Percentiles rank a stretch among this genome's conserved stretches.
Evolutionary conservation across 371 early-diverging fungal genomes (phyloP).

Genomic region (Mucor plumbeus): DNA sequence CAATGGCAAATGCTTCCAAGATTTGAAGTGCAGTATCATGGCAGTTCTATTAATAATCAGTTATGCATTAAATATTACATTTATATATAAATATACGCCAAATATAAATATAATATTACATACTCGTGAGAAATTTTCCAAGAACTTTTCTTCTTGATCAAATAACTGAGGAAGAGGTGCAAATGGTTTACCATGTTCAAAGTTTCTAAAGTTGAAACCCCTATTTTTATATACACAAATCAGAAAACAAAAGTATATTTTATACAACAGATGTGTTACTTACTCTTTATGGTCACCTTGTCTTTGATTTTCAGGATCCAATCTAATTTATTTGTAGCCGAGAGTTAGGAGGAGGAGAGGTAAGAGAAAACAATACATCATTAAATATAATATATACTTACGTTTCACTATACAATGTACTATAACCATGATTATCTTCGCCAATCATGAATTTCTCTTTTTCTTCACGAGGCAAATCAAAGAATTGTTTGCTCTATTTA

Average conservation of each 20-base stretch:
- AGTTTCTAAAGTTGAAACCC: constrained; percentile 64
- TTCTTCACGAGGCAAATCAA: constrained; percentile 46
- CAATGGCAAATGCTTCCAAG: constrained; percentile 64
- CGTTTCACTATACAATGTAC: constrained; percentile 48
- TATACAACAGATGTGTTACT: constrained; percentile 9
- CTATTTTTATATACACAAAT: constrained; percentile 30
- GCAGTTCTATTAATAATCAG: constrained; percentile 39
- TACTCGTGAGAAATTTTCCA: constrained; percentile 49
- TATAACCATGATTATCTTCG: constrained; percentile 50
- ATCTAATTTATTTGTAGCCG: constrained; percentile 34
- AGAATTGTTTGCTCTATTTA: constrained; percentile 52
- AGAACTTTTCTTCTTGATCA: constrained; percentile 30
- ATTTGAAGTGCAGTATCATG: constrained; percentile 53
- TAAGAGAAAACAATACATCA: background rate
- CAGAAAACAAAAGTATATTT: background rate
- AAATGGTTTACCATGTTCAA: constrained; percentile 46
- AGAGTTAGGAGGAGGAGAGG: background rate
- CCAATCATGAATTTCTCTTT: constrained; percentile 43
- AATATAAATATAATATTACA: background rate
- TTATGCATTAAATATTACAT: too few species aligned
- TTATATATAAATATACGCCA: background rate
- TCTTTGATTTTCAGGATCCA: constrained; percentile 61
- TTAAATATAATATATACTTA: constrained; percentile 13
- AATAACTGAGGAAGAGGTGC: constrained; percentile 46
- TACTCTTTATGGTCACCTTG: constrained; percentile 73